phyloP scores from a whole-genome alignment of 2,329 filamentous ascomycete genomes.

The Colletotrichum incanum region DNA sequence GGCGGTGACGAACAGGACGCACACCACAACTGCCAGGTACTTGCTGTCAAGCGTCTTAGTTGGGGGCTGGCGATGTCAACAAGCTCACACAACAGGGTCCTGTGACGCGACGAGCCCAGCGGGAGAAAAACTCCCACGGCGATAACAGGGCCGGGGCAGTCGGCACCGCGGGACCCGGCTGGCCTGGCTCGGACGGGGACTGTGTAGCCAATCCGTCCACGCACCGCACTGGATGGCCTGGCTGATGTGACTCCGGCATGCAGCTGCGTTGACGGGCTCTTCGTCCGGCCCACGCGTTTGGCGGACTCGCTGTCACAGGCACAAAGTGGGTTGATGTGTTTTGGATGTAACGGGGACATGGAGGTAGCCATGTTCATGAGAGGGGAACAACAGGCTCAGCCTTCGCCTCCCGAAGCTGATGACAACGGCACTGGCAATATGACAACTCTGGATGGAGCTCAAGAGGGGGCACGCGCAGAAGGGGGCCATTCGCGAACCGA shows the following conservation, averaged over 20 bases:
- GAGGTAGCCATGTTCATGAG: constrained; percentile 13
- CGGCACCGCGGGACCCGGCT: constrained; percentile 3
- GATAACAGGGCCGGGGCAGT: constrained; percentile 14
- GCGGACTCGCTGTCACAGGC: constrained; percentile 4
- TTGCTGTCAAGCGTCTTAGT: not conserved
- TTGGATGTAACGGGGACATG: constrained; percentile 24
- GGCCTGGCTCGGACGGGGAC: not conserved
- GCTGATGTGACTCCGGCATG: constrained; percentile 28
- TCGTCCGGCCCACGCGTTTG: constrained; percentile 9
- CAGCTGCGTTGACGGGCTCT: constrained; percentile 27
- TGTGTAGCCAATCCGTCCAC: not conserved
- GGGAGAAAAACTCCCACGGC: not conserved
- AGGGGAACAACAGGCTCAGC: constrained; percentile 12
- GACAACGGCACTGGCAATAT: constrained; percentile 20
- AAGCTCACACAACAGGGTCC: constrained; percentile 20
- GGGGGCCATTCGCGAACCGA: constrained; percentile 14
- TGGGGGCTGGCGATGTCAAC: constrained; percentile 10
- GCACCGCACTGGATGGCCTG: constrained; percentile 1
- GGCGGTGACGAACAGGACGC: constrained; percentile 17
- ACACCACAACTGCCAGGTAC: not conserved
- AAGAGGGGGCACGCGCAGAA: not conserved
- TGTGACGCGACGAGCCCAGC: constrained; percentile 14
- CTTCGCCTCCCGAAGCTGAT: constrained; percentile 17
- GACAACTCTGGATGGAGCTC: constrained; percentile 19
- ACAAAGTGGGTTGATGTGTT: constrained; percentile 17